phyloP scores from a whole-genome alignment of 192 early-diverging fungal genomes.

The Irineochytrium annulatum region DNA sequence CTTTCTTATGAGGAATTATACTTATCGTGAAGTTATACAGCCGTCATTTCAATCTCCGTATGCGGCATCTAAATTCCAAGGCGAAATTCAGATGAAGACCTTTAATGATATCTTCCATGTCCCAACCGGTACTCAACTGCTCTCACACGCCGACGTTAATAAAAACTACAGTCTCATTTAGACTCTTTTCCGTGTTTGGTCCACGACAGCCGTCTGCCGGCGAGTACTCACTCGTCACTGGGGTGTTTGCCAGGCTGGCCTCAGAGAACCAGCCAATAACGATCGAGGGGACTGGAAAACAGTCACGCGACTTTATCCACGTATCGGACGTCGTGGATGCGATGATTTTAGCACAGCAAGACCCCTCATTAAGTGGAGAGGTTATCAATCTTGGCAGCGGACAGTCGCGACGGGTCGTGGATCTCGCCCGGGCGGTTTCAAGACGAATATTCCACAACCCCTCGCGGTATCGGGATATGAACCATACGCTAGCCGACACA shows the following conservation, averaged over 20 bases:
- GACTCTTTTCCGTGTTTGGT: no score
- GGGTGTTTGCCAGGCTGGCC: neutral
- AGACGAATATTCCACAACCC: neutral
- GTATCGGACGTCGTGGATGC: neutral
- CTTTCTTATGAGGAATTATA: no score
- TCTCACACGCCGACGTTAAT: no score
- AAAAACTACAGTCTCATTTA: no score
- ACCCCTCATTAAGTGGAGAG: neutral
- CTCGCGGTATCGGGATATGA: neutral
- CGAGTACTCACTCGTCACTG: neutral
- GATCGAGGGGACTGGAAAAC: neutral
- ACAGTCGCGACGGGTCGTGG: neutral
- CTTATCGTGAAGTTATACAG: no score
- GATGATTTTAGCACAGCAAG: neutral
- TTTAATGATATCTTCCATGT: no score
- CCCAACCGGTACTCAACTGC: no score
- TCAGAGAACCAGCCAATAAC: neutral
- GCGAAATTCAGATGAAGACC: no score
- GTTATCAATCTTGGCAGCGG: neutral
- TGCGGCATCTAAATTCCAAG: no score
- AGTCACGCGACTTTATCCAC: constrained; percentile 1
- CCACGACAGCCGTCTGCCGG: neutral
- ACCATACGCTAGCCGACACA: neutral
- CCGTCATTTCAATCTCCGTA: no score
- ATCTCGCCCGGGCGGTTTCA: neutral